These are phyloP conservation scores for Clonostachys rosea DNA, from an alignment of 2,329 filamentous ascomycete species.

Conservation along the genomic window DNA sequence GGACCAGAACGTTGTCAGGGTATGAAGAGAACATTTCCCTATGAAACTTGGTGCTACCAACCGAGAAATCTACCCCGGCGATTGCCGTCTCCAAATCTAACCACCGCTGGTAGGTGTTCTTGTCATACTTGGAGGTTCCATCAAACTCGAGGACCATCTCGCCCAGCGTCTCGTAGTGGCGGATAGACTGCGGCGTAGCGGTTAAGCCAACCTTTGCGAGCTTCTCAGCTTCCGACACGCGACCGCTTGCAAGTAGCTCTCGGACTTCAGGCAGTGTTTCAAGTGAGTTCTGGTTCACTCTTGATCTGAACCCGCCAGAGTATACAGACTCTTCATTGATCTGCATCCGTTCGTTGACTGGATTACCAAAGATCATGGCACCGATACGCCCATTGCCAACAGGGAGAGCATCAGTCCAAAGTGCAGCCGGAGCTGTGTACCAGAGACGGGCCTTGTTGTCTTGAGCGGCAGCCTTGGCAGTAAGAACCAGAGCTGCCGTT, in stretches of 20 bases:
- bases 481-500: no score
- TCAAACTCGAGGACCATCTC: slow-evolving; percentile 1
- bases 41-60: background rate
- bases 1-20: slow-evolving; percentile 1
- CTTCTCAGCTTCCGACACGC: background rate
- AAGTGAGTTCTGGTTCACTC: slow-evolving; percentile 1
- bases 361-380: slow-evolving; percentile 1
- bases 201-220: slow-evolving; percentile 1
- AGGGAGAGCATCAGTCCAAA: background rate
- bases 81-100: slow-evolving; percentile 1
- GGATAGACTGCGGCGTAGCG: slow-evolving; percentile 1
- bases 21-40: slow-evolving; percentile 1
- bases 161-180: slow-evolving; percentile 2
- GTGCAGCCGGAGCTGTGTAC: background rate
- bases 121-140: background rate
- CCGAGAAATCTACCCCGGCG: slow-evolving; percentile 1
- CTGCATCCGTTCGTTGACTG: slow-evolving; percentile 1
- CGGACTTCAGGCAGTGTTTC: background rate
- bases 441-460: background rate
- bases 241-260: background rate
- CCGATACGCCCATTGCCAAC: background rate
- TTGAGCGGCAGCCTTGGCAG: no score
- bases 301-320: background rate
- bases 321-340: slow-evolving; percentile 1
- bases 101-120: background rate